Evolutionary conservation across 352 stramenopile species (phyloP), one percentile per base, ranked within the genome.

Genomic region (Globisporangium middletonii): DNA sequence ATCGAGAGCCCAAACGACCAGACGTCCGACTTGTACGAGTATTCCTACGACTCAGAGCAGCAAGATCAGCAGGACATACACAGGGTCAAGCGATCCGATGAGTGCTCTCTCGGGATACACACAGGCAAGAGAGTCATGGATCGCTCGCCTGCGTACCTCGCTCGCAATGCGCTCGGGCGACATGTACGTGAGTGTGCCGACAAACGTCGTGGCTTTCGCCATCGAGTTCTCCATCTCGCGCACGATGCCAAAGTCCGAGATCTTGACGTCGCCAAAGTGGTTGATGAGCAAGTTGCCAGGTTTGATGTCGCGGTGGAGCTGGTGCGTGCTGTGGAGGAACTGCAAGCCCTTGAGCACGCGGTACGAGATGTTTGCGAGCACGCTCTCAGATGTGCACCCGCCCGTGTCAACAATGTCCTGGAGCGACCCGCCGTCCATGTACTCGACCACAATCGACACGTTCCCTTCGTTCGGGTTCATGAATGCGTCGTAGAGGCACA

Each of bases 221-320:
- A 92, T 73, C 2, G 84, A 92, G 58, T 91, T 89, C 51, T 91
- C 80, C 80, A 94, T 90, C 56, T 94, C 80, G 16, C 79, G 79
- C 28, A 87, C 81, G 47, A 94, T 92, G 6, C 83, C 84, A 63
- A 94, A 92, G 53, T 94, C 84, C 27, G 83, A 90, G 48, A 94
- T 77, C 73, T 97, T 97, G 55, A 96, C 88, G 51, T 93, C 83
- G 15, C 83, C 89, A 55, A 91, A 85, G 64, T 95, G 84, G 59
- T 96, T 97, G 58, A 98, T 94, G 26, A 98, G 75, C 26, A 98
- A 60, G 67, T 98, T 98, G 52, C 85, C 86, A 12, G 89, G 89
- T 59, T 98, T 98, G 53, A 98, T 96, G 50, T 98, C 94, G 28
- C 94, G 89, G 48, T 98, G 94, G 19, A 98, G 68, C 53, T 97